Percentiles rank a stretch among this genome's conserved stretches.
Conservation (phyloP, 2,329 filamentous ascomycete species). For the Microdochium bolleyi region DNA sequence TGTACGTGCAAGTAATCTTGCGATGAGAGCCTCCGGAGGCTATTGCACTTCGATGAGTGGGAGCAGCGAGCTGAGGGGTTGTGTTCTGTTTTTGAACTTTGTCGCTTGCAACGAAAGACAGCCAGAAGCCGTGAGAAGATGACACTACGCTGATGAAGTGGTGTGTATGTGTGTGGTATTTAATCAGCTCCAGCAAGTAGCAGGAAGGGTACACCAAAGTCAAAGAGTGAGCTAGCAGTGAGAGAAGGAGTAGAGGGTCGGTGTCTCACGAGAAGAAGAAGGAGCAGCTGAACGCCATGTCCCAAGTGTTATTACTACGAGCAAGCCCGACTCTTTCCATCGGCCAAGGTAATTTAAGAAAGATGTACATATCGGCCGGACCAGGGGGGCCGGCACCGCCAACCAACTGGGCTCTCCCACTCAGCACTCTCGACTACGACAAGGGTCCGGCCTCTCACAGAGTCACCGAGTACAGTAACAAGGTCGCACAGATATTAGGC, state of each 20-base stretch:
- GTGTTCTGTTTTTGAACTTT: no score
- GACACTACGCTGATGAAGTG: no score
- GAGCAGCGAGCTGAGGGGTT: no score
- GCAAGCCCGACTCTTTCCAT: neutral
- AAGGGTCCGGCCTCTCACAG: neutral
- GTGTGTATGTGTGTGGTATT: no score
- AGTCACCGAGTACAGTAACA: neutral
- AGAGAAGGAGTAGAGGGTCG: neutral
- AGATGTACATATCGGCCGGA: neutral
- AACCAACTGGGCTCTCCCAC: neutral
- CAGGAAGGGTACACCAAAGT: no score
- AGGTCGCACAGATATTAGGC: no score
- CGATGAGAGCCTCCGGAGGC: no score
- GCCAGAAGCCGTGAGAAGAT: no score
- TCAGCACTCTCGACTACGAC: neutral
- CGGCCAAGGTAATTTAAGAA: neutral
- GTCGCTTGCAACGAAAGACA: no score
- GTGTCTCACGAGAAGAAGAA: neutral
- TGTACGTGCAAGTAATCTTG: neutral
- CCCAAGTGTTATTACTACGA: neutral
- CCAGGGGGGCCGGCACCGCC: neutral
- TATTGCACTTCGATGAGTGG: no score
- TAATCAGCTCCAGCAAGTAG: no score
- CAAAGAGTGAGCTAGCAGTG: no score
- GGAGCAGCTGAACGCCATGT: neutral